Percentiles rank a stretch among this genome's conserved stretches.
phyloP scores from a whole-genome alignment of 2,329 filamentous ascomycete species.

The Cordyceps fumosorosea region DNA sequence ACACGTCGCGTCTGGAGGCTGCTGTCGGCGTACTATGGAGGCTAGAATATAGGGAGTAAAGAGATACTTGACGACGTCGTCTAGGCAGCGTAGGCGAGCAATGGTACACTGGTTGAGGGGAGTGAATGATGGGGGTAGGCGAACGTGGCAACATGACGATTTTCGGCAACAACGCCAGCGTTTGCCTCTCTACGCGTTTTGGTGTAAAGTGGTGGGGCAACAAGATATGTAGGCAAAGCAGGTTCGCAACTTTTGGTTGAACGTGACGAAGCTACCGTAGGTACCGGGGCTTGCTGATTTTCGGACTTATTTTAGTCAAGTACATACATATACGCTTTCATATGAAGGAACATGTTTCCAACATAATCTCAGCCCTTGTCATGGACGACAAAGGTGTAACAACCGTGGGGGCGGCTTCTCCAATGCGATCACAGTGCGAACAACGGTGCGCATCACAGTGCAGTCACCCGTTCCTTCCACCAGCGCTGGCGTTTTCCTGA shows the following conservation, averaged over 20 bases:
- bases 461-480: too few relatives aligned
- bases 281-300: background rate
- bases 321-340: too few relatives aligned
- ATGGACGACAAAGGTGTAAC: too few relatives aligned
- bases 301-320: background rate
- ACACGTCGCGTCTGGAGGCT: background rate
- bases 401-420: background rate
- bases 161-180: background rate
- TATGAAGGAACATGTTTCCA: too few relatives aligned
- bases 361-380: too few relatives aligned
- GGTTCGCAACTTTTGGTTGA: background rate
- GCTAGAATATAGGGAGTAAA: background rate
- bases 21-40: background rate
- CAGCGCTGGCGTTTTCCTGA: too few relatives aligned
- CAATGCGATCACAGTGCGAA: background rate
- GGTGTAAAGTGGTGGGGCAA: slow-evolving; percentile 12
- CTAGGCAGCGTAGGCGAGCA: too few relatives aligned
- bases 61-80: too few relatives aligned
- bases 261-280: background rate
- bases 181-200: slow-evolving; percentile 1
- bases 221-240: too few relatives aligned
- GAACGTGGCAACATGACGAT: background rate
- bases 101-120: too few relatives aligned
- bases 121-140: background rate
- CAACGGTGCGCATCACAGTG: background rate